Conservation (phyloP, 2,329 filamentous ascomycete genomes). For the Diaporthe australafricana region DNA sequence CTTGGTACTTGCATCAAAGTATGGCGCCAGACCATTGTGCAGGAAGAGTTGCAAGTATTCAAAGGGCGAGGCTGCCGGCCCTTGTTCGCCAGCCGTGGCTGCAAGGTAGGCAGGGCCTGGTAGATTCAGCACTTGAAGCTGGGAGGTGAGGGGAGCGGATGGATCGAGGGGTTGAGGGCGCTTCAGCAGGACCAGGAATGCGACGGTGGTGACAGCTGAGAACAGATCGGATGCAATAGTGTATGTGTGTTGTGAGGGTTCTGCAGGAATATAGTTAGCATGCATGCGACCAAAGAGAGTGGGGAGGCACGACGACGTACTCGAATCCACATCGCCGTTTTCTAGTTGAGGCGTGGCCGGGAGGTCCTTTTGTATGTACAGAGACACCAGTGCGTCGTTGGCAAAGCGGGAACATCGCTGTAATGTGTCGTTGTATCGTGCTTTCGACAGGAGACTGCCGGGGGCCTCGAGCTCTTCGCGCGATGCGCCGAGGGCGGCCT, state of each 20-base stretch:
- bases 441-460: slow-evolving; percentile 84
- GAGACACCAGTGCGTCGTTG: slow-evolving; percentile 84
- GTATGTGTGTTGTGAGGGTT: slow-evolving; percentile 75
- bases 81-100: slow-evolving; percentile 75
- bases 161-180: slow-evolving; percentile 89
- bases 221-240: slow-evolving; percentile 85
- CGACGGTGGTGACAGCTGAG: slow-evolving; percentile 81
- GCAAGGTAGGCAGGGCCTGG: slow-evolving; percentile 82
- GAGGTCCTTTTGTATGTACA: slow-evolving; percentile 92
- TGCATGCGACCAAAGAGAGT: background rate
- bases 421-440: slow-evolving; percentile 80
- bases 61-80: slow-evolving; percentile 82
- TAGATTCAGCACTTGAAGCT: slow-evolving; percentile 93
- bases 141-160: slow-evolving; percentile 81
- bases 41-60: slow-evolving; percentile 93
- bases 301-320: slow-evolving; percentile 50
- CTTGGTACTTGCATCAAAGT: slow-evolving; percentile 97
- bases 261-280: slow-evolving; percentile 49
- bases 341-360: slow-evolving; percentile 64
- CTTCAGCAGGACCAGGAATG: slow-evolving; percentile 91
- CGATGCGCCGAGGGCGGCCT: slow-evolving; percentile 79
- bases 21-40: slow-evolving; percentile 90
- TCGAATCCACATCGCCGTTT: slow-evolving; percentile 58
- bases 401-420: slow-evolving; percentile 91
- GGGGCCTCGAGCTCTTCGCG: slow-evolving; percentile 82